phyloP scores from a whole-genome alignment of 2,329 filamentous ascomycete genomes.

The Botrytis byssoidea region DNA sequence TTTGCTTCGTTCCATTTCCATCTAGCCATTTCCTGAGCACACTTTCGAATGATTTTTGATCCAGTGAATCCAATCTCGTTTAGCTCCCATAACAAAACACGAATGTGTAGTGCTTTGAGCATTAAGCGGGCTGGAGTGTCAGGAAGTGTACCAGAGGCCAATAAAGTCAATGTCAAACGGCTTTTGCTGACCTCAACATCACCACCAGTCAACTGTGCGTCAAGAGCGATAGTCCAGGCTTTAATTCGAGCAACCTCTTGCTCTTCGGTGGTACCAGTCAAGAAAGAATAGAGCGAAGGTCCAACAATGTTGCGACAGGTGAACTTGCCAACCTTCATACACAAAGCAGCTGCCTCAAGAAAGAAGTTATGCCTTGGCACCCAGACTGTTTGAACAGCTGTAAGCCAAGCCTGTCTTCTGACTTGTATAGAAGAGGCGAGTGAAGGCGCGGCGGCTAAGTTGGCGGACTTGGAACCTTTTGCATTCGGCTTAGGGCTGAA shows the following conservation, averaged over 20 bases:
- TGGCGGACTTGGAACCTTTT: conserved; percentile 53
- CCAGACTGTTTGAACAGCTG: conserved; percentile 88
- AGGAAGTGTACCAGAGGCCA: conserved; percentile 84
- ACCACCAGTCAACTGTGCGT: conserved; percentile 87
- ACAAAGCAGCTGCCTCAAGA: conserved; percentile 77
- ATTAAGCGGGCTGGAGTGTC: conserved; percentile 80
- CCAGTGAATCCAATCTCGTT: conserved; percentile 64
- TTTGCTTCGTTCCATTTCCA: conserved; percentile 81
- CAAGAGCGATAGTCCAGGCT: conserved; percentile 89
- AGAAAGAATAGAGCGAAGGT: conserved; percentile 69
- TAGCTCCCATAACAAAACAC: conserved; percentile 80
- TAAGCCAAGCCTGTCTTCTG: conserved; percentile 86
- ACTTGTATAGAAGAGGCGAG: conserved; percentile 81
- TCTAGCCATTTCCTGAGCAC: conserved; percentile 71
- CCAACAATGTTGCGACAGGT: conserved; percentile 77
- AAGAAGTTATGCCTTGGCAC: conserved; percentile 85
- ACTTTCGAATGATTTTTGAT: conserved; percentile 62
- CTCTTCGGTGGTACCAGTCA: conserved; percentile 79
- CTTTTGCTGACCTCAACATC: conserved; percentile 88
- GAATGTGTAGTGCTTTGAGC: conserved; percentile 88
- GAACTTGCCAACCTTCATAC: conserved; percentile 78
- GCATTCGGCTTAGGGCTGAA: conserved; percentile 45
- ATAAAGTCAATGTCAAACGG: conserved; percentile 78
- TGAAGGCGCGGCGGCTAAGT: conserved; percentile 59
- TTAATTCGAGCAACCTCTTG: conserved; percentile 84